Evolutionary conservation across 208 protist species (phyloP).

Genomic region (Porcisia hertigi): DNA sequence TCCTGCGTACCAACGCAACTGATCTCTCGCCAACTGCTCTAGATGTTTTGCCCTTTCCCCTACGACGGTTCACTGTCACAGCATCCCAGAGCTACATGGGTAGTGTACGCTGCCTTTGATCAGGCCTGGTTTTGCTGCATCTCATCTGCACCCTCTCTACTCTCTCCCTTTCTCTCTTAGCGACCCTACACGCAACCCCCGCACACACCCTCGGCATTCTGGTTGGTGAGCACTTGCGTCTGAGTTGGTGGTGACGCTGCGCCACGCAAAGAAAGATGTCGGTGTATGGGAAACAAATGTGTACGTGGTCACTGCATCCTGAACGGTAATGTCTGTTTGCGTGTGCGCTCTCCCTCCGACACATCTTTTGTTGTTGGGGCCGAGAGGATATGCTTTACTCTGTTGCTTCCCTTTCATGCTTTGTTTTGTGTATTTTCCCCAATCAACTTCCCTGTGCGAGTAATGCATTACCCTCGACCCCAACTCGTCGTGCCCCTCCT

Average conservation of each 20-base stretch:
- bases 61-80: no score
- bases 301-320: background rate
- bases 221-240: background rate
- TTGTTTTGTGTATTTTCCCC: background rate
- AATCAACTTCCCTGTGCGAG: background rate
- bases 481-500: background rate
- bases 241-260: background rate
- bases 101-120: no score
- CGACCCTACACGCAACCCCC: background rate
- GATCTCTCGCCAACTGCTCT: slow-evolving; percentile 17
- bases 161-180: background rate
- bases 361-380: background rate
- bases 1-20: slow-evolving; percentile 24
- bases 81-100: no score
- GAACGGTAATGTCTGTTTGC: background rate
- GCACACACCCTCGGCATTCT: background rate
- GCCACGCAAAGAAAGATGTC: background rate
- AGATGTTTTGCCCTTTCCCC: background rate
- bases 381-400: no score
- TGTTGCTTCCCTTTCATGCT: no score
- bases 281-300: background rate
- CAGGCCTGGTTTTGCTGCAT: no score
- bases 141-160: background rate
- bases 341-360: background rate
- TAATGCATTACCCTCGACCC: background rate